A percentile compares a stretch with the other conserved stretches of the same genome.
phyloP scores from a whole-genome alignment of 441 rosid species.

The Adansonia gregorii region DNA sequence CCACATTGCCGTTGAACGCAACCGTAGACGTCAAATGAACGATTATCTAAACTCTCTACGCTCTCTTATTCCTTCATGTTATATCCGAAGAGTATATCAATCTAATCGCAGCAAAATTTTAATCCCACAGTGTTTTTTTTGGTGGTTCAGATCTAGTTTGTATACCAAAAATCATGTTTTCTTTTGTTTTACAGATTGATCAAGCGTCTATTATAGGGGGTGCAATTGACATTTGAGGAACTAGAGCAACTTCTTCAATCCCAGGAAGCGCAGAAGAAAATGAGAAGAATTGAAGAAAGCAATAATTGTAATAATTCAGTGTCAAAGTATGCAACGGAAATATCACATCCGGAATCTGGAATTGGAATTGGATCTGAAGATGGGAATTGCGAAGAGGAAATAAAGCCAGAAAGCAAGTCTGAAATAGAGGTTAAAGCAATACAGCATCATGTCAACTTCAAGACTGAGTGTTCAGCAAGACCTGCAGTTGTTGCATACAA shows the following conservation, averaged over 20 bases:
- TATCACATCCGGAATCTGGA: slow-evolving; percentile 29
- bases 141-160: neutral
- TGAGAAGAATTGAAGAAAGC: slow-evolving; percentile 38
- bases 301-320: slow-evolving; percentile 23
- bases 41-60: slow-evolving; percentile 74
- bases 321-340: slow-evolving; percentile 30
- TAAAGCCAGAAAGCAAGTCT: slow-evolving; percentile 37
- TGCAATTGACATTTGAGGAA: slow-evolving; percentile 77
- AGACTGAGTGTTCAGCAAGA: slow-evolving; percentile 56
- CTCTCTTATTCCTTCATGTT: slow-evolving; percentile 69
- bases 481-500: slow-evolving; percentile 73
- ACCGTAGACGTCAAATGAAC: slow-evolving; percentile 88
- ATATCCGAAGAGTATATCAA: slow-evolving; percentile 62
- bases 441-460: slow-evolving; percentile 74
- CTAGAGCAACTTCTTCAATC: slow-evolving; percentile 73
- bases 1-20: slow-evolving; percentile 85
- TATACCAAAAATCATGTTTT: neutral
- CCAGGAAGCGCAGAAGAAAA: slow-evolving; percentile 59
- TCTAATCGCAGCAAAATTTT: neutral
- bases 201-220: slow-evolving; percentile 87
- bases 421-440: slow-evolving; percentile 66
- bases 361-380: slow-evolving; percentile 12
- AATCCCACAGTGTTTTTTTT: neutral
- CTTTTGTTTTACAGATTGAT: slow-evolving; percentile 53
- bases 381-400: slow-evolving; percentile 27